A percentile compares a stretch with the other conserved stretches of the same genome.
These are phyloP conservation scores for Nakaseomyces delphensis DNA, from an alignment of 1,139 yeast genomes.

Conservation along the genomic window DNA sequence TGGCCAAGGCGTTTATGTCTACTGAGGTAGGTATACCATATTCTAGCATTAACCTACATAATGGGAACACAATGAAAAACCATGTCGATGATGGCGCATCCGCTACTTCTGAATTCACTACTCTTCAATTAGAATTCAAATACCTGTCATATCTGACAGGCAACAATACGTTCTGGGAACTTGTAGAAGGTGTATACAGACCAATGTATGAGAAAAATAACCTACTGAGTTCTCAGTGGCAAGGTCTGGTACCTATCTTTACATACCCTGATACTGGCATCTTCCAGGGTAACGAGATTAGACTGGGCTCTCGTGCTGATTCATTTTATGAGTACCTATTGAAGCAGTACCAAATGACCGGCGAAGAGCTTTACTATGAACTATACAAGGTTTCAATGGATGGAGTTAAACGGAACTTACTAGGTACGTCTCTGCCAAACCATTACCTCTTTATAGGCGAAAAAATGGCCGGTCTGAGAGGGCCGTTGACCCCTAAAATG, in stretches of 20 bases:
- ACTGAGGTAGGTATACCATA: constrained; percentile 64
- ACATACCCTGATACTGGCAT: constrained; percentile 68
- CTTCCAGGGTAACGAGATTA: constrained; percentile 54
- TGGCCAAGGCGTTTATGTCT: constrained; percentile 53
- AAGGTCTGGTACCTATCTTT: constrained; percentile 77
- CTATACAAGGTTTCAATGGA: constrained; percentile 69
- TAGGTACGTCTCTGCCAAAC: constrained; percentile 50
- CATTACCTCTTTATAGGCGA: constrained; percentile 69
- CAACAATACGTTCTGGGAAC: constrained; percentile 67
- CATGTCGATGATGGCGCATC: constrained; percentile 65
- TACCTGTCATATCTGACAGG: constrained; percentile 76
- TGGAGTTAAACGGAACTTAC: constrained; percentile 62
- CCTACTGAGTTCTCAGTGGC: constrained; percentile 28
- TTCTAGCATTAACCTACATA: constrained; percentile 62
- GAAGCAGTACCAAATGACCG: constrained; percentile 79
- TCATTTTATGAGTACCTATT: constrained; percentile 85
- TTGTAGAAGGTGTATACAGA: constrained; percentile 64
- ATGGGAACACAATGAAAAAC: constrained; percentile 51
- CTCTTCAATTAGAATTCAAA: constrained; percentile 82
- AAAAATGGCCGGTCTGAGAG: constrained; percentile 55
- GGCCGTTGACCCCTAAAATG: constrained; percentile 66
- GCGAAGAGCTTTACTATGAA: constrained; percentile 51
- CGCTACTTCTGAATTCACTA: constrained; percentile 85
- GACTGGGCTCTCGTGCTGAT: constrained; percentile 88
- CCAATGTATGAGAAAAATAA: constrained; percentile 41